Conservation (phyloP, 1,139 yeast species). For the Blastobotrys aristatus region DNA sequence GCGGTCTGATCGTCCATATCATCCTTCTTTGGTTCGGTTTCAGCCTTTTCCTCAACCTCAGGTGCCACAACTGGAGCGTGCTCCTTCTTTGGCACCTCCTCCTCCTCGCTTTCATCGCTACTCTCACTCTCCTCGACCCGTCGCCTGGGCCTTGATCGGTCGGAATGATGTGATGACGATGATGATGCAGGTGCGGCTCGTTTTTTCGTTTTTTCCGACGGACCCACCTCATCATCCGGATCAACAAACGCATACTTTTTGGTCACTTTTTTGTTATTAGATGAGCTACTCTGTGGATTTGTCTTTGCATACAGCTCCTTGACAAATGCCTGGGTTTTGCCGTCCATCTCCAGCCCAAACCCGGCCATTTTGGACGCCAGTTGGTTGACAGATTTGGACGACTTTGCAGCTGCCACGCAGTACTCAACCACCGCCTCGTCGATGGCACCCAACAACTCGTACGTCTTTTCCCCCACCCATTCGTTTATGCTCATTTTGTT, state of each 20-base stretch:
- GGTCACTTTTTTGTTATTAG: background rate
- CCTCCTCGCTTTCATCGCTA: slow-evolving; percentile 15
- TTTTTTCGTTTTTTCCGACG: background rate
- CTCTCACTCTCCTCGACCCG: slow-evolving; percentile 12
- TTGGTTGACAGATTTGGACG: slow-evolving; percentile 24
- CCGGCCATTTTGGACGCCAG: slow-evolving; percentile 25
- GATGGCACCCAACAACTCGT: slow-evolving; percentile 27
- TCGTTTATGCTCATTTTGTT: slow-evolving; percentile 11
- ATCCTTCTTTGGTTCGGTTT: slow-evolving; percentile 11
- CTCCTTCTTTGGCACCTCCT: background rate
- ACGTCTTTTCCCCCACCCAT: slow-evolving; percentile 29
- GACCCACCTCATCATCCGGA: slow-evolving; percentile 7
- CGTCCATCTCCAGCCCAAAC: slow-evolving; percentile 30
- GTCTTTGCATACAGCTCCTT: slow-evolving; percentile 25
- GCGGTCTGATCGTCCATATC: slow-evolving; percentile 7
- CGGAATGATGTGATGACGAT: background rate
- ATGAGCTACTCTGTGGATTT: background rate
- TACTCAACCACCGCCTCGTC: slow-evolving; percentile 32
- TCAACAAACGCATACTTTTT: slow-evolving; percentile 20
- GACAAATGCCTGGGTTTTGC: slow-evolving; percentile 24
- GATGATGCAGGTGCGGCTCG: background rate
- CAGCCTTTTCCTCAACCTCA: slow-evolving; percentile 15
- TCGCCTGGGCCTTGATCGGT: slow-evolving; percentile 4
- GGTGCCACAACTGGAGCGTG: background rate
- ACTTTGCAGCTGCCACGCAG: slow-evolving; percentile 30